Conservation (phyloP, 2,329 filamentous ascomycete species). For the Trichocomaceae sp. region DNA sequence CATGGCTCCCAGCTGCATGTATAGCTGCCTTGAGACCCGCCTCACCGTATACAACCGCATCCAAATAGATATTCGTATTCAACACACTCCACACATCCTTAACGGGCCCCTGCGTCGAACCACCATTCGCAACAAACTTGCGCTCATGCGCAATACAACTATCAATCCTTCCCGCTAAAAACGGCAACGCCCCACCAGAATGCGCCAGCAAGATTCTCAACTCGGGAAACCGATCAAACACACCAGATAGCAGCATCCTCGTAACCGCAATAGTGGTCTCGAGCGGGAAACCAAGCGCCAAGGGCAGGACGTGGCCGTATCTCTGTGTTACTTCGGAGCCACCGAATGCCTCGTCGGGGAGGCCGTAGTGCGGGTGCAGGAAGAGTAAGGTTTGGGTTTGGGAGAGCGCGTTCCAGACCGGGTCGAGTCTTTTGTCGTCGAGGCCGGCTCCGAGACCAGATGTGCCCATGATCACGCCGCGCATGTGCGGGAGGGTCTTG, state of each 20-base stretch:
- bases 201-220: constrained; percentile 76
- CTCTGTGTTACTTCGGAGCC: constrained; percentile 61
- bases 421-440: constrained; percentile 67
- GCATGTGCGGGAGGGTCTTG: constrained; percentile 57
- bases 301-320: constrained; percentile 80
- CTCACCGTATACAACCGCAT: constrained; percentile 56
- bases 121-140: constrained; percentile 61
- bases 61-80: constrained; percentile 74
- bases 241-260: constrained; percentile 77
- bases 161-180: constrained; percentile 80
- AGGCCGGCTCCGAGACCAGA: constrained; percentile 71
- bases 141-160: constrained; percentile 80
- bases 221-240: constrained; percentile 67
- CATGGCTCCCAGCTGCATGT: constrained; percentile 52
- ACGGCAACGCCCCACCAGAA: constrained; percentile 80
- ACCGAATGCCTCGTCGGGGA: constrained; percentile 74
- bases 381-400: constrained; percentile 63
- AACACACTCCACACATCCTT: constrained; percentile 58
- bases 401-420: constrained; percentile 65
- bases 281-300: constrained; percentile 81
- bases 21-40: constrained; percentile 65
- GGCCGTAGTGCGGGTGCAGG: constrained; percentile 85
- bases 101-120: constrained; percentile 52
- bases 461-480: constrained; percentile 85
- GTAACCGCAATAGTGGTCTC: constrained; percentile 89